Base-by-base conservation (phyloP, 108 stramenopile genomes). In the Heterococcus sp. region DNA sequence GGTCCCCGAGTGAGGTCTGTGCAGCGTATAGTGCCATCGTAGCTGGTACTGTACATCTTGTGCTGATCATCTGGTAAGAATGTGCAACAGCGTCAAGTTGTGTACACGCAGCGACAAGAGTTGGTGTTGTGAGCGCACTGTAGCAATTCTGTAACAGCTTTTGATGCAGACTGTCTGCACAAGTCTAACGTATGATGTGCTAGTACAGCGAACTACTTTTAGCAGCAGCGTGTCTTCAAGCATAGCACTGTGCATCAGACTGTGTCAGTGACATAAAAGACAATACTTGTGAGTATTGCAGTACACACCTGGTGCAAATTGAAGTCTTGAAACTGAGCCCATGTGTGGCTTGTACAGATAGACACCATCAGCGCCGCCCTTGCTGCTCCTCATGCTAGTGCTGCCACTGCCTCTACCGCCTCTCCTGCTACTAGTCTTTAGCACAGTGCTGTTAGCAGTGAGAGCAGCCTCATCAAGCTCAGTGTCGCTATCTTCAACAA, bases 1-100 rank as follows among this genome's bases (percentile, higher is more conserved):
- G n/a, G n/a, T n/a, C n/a, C n/a, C n/a, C n/a, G n/a, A n/a, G n/a
- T n/a, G 32, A 83, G 67, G 68, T 83, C 82, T 75, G 74, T 75
- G 46, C 74, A 68, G 26, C 82, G 67, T 2, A 83, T 74, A 28
- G 74, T 83, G 21, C 82, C 82, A 38, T 83, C 82, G 69, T 83
- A 83, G 32, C 69, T 71, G 39, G 74, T 75, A 37, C 68, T 75
- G 4, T 75, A 35, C 58, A 83, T 11, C 75, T 83, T 83, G 68
- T 68, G 64, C 5, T 35, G 63, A 65, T 83, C 82, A 29, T 28
- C 21, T 38, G 82, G 66, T 35, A 75, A 21, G 14, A 21, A 8
- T 8, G 46, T 21, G 46, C 46, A 58, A 58, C 46, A 58, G 21
- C 46, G 46, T 21, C 8, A 58, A 8, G 46, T 21, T 8, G 46